Evolutionary conservation across 2,329 filamentous ascomycete genomes (phyloP).

Genomic region (Penicillium rolfsii): DNA sequence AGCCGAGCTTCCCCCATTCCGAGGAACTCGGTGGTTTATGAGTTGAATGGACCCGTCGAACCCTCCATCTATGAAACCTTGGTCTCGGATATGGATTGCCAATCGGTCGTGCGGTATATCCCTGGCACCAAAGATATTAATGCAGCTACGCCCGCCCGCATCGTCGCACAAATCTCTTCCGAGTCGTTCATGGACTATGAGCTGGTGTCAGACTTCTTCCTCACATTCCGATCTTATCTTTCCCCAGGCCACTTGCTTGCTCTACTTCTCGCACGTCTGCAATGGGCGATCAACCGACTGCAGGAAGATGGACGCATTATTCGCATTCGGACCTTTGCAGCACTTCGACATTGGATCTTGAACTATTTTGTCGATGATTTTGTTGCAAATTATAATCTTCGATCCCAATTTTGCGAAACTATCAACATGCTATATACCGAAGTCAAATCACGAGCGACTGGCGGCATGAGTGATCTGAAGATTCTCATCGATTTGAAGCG

Average conservation of each 20-base stretch:
- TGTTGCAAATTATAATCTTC: slow-evolving; percentile 72
- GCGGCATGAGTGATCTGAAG: slow-evolving; percentile 70
- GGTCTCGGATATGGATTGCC: slow-evolving; percentile 80
- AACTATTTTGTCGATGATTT: slow-evolving; percentile 99
- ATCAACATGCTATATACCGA: slow-evolving; percentile 67
- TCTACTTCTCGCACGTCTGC: slow-evolving; percentile 80
- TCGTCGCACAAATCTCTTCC: slow-evolving; percentile 95
- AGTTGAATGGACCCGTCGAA: slow-evolving; percentile 64
- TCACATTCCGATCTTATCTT: slow-evolving; percentile 89
- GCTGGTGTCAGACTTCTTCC: slow-evolving; percentile 94
- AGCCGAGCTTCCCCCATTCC: slow-evolving; percentile 37
- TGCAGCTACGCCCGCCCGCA: slow-evolving; percentile 84
- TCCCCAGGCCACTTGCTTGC: slow-evolving; percentile 74
- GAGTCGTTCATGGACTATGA: slow-evolving; percentile 96
- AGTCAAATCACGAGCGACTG: slow-evolving; percentile 55
- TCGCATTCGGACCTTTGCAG: slow-evolving; percentile 93
- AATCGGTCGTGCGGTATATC: slow-evolving; percentile 80
- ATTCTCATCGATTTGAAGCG: slow-evolving; percentile 94
- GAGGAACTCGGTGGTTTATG: slow-evolving; percentile 49
- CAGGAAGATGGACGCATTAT: slow-evolving; percentile 91
- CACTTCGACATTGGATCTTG: slow-evolving; percentile 92
- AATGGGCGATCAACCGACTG: slow-evolving; percentile 79
- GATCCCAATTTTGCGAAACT: slow-evolving; percentile 76
- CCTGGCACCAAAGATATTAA: slow-evolving; percentile 71
- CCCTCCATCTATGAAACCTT: slow-evolving; percentile 75